Evolutionary conservation across 257 asterid species (phyloP).

Genomic region (Paraleonurus japonicus): DNA sequence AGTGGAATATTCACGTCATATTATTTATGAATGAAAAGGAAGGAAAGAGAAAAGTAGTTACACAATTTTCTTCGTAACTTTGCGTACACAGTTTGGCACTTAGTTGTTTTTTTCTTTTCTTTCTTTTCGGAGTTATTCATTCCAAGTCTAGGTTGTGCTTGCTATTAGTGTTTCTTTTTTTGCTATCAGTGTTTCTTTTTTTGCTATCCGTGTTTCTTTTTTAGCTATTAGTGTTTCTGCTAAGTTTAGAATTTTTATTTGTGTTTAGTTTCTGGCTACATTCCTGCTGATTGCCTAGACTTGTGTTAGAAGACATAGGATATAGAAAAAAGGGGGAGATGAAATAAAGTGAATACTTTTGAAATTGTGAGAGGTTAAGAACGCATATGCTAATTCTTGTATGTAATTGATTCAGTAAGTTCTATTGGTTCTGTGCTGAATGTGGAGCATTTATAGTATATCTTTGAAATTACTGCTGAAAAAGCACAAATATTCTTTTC

Average conservation of each 20-base stretch:
- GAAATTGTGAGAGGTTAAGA: not conserved
- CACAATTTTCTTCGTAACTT: not conserved
- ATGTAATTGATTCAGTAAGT: not conserved
- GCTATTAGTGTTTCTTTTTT: not conserved
- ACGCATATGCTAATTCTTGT: constrained; percentile 1
- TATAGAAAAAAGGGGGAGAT: not conserved
- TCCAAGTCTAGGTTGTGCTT: not conserved
- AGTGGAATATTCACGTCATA: not conserved
- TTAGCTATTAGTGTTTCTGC: not conserved
- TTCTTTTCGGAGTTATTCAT: not conserved
- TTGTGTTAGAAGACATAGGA: not conserved
- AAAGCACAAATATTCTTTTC: constrained; percentile 12
- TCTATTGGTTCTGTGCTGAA: constrained; percentile 3
- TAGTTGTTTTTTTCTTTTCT: not conserved
- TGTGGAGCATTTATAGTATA: not conserved
- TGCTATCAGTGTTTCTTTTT: not conserved
- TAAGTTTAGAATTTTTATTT: not conserved
- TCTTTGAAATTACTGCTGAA: not conserved
- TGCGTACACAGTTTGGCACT: not conserved
- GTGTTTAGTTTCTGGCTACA: not conserved
- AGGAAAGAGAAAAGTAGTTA: not conserved
- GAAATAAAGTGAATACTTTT: not conserved
- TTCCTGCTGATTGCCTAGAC: not conserved
- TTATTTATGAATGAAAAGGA: not conserved
- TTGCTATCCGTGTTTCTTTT: too few relatives aligned